Conservation (phyloP, 1,284 basidiomycete genomes). For the Trametes polyzona region DNA sequence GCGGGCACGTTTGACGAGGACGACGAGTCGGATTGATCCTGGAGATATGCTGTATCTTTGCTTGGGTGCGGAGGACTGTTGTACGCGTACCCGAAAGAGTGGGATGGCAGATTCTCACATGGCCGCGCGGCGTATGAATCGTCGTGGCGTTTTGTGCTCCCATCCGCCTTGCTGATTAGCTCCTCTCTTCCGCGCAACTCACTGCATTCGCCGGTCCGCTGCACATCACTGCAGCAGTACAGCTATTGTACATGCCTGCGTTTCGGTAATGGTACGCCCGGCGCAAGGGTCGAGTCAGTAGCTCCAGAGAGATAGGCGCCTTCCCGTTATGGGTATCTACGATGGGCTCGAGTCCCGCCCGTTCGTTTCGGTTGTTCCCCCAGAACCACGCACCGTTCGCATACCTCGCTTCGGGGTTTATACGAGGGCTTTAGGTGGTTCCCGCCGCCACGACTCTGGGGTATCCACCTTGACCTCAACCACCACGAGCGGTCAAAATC, state of each 20-base stretch:
- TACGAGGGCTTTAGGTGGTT: too few relatives aligned
- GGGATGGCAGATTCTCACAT: not conserved
- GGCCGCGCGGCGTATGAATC: not conserved
- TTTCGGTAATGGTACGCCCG: not conserved
- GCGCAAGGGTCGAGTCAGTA: not conserved
- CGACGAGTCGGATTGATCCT: constrained; percentile 31
- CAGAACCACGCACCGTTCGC: not conserved
- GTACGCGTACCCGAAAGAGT: not conserved
- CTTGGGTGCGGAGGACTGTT: not conserved
- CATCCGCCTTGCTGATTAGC: too few relatives aligned
- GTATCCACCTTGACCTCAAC: too few relatives aligned
- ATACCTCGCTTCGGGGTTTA: not conserved
- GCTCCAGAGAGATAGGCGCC: not conserved
- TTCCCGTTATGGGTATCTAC: constrained; percentile 7
- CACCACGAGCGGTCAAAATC: too few relatives aligned
- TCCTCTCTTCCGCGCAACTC: not conserved
- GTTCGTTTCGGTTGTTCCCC: too few relatives aligned
- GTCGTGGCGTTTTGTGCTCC: not conserved
- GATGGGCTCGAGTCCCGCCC: constrained; percentile 1
- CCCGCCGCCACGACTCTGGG: too few relatives aligned
- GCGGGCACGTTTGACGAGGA: constrained; percentile 41
- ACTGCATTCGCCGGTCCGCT: not conserved
- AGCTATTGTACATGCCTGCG: not conserved
- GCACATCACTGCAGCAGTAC: not conserved
- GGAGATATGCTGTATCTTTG: not conserved